Evolutionary conservation across 257 asterid genomes (phyloP), one percentile per base, ranked within the genome.

Genomic region (Nicotiana tabacum): DNA sequence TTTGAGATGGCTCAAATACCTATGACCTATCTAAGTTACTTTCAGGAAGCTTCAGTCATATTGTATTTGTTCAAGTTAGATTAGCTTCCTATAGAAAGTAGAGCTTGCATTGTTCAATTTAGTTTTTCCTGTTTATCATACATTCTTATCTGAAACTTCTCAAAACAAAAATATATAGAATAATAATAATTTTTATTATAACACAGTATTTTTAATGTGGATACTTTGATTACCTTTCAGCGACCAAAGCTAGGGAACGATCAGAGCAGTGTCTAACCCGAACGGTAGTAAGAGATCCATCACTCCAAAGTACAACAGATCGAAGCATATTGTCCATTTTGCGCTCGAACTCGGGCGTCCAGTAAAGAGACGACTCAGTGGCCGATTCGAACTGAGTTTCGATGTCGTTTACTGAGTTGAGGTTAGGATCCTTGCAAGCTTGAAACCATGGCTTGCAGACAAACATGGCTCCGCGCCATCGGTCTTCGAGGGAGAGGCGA

Each of bases 241-340:
- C 92, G 15, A 93, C 91, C 82, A 93, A 55, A 39, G 92, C 87
- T 65, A 92, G 89, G 66, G 97, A 90, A 12, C 89, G 91, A 90
- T 91, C 88, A 9, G 99, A 93, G 84, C 98, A 95, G 82, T 93
- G 97, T 84, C 98, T 88, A 69, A 90, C 89, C 33, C 97, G 92
- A 85, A 95, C 87, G 65, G 83, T 88, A 6, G 87, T 87, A 8
- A 95, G 93, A 78, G 69, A 77, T 2, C 93, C 94, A 1, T 85
- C 85, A 70, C 95, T 88, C 98, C 97, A 93, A 64, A 39, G 43
- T 80, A 85, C 91, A 82, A 92, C 92, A 48, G 94, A 91, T 91
- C 84, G 88, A 66, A 93, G 86, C 93, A 93, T 93, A 80, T 88
- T 84, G 83, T 93, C 97, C 60, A 93, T 83, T 85, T 85, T 87